Conservation (phyloP, 257 asterid genomes). For the Echites panduratus region DNA sequence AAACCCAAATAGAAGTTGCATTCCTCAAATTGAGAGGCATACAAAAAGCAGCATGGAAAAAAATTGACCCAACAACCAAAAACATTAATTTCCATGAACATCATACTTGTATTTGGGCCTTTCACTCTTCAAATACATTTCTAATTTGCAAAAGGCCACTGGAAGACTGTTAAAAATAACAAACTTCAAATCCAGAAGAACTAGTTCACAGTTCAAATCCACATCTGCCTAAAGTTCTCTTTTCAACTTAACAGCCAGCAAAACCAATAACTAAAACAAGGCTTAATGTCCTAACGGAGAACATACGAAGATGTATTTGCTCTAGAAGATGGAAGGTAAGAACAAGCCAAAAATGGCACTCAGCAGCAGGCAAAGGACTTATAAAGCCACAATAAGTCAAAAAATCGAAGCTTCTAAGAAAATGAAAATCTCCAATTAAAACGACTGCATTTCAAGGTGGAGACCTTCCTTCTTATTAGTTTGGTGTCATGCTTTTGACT, state of each 20-base stretch:
- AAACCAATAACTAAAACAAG: not conserved
- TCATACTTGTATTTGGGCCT: no score
- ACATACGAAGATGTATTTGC: not conserved
- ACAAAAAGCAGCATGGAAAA: not conserved
- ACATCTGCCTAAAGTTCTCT: slow-evolving; percentile 3
- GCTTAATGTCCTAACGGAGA: not conserved
- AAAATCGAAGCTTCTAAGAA: no score
- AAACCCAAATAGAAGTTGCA: not conserved
- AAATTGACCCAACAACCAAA: not conserved
- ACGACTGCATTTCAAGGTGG: no score
- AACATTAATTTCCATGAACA: no score
- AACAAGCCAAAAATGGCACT: no score
- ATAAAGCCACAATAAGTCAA: no score
- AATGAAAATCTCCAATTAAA: no score
- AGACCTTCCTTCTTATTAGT: no score
- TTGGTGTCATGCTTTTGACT: no score
- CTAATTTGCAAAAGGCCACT: not conserved
- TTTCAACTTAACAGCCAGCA: not conserved
- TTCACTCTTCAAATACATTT: not conserved
- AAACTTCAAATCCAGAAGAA: not conserved
- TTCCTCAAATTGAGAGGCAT: not conserved
- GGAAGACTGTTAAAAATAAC: not conserved
- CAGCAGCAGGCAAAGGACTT: no score
- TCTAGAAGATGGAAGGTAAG: not conserved
- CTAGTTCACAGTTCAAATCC: not conserved